Percentiles rank a stretch among this genome's conserved stretches.
Evolutionary conservation across 2,329 filamentous ascomycete species (phyloP).

Genomic region (Paecilomyces dactylethromorphus): DNA sequence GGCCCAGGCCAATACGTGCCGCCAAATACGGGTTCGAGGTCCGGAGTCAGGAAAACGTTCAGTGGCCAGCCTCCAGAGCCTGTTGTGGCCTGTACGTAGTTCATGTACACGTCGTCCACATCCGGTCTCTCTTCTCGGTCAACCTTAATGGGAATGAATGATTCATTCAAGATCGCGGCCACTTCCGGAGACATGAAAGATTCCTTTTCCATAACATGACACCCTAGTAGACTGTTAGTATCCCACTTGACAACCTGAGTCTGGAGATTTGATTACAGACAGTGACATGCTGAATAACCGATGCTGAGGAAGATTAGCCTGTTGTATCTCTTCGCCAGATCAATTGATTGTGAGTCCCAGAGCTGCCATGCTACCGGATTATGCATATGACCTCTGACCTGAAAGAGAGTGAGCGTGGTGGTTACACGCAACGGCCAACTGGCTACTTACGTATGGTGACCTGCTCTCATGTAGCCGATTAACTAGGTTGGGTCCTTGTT

Average conservation of each 20-base stretch:
- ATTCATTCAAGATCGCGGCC: conserved; percentile 72
- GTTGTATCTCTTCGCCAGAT: conserved; percentile 72
- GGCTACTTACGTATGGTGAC: conserved; percentile 57
- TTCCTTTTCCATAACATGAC: conserved; percentile 87
- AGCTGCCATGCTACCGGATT: conserved; percentile 91
- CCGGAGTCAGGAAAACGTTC: conserved; percentile 92
- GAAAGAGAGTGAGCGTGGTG: conserved; percentile 3
- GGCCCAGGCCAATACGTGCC: conserved; percentile 94
- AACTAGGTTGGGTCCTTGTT: conserved; percentile 29
- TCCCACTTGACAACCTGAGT: neutral
- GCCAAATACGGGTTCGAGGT: conserved; percentile 89
- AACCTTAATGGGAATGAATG: conserved; percentile 86
- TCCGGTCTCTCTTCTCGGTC: conserved; percentile 93
- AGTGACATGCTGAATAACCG: conserved; percentile 92
- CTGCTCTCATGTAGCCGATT: conserved; percentile 57
- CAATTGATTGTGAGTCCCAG: conserved; percentile 70
- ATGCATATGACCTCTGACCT: conserved; percentile 66
- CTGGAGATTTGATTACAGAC: conserved; percentile 46
- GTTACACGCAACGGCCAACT: neutral
- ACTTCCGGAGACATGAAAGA: conserved; percentile 80
- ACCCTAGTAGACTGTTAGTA: conserved; percentile 46
- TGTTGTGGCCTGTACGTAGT: conserved; percentile 90
- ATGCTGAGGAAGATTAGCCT: conserved; percentile 90
- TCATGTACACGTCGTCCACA: conserved; percentile 95
- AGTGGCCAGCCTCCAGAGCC: conserved; percentile 89